Evolutionary conservation across 2,329 filamentous ascomycete species (phyloP).

Genomic region (Hymenoscyphus linearis): DNA sequence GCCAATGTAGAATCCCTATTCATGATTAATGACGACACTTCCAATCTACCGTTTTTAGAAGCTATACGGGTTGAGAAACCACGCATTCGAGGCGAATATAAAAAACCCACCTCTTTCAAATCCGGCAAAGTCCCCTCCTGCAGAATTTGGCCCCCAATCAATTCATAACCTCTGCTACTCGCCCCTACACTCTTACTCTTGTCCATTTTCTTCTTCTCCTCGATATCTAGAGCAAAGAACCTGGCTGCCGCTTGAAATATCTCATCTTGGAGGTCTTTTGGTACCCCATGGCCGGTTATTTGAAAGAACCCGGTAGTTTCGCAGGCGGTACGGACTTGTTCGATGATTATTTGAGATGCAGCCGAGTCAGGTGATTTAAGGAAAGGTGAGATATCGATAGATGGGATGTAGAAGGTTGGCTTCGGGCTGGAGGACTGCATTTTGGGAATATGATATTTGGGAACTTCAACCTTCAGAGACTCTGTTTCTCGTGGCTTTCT

Average conservation of each 20-base stretch:
- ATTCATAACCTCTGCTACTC: conserved; percentile 45
- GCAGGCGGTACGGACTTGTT: conserved; percentile 39
- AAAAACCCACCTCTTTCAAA: conserved; percentile 37
- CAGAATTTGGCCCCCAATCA: conserved; percentile 41
- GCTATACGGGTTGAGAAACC: background rate
- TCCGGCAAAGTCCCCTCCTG: conserved; percentile 41
- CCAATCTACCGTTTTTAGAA: background rate
- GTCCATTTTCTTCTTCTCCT: conserved; percentile 40
- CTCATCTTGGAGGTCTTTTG: conserved; percentile 35
- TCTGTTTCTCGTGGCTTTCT: too few relatives aligned
- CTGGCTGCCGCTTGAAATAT: conserved; percentile 37
- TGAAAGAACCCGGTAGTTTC: conserved; percentile 49
- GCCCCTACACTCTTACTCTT: conserved; percentile 34
- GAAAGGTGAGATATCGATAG: conserved; percentile 22
- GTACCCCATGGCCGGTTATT: conserved; percentile 42
- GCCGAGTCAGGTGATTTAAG: conserved; percentile 15
- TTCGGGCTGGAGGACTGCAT: background rate
- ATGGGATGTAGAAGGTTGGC: conserved; percentile 14
- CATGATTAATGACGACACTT: background rate
- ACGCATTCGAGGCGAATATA: background rate
- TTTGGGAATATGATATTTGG: background rate
- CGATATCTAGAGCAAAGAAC: conserved; percentile 44
- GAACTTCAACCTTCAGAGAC: too few relatives aligned
- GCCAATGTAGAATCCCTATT: conserved; percentile 37
- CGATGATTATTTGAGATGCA: conserved; percentile 24